A percentile compares a stretch with the other conserved stretches of the same genome.
Evolutionary conservation across 192 early-diverging fungal species (phyloP).

Genomic region (Dispira parvispora): DNA sequence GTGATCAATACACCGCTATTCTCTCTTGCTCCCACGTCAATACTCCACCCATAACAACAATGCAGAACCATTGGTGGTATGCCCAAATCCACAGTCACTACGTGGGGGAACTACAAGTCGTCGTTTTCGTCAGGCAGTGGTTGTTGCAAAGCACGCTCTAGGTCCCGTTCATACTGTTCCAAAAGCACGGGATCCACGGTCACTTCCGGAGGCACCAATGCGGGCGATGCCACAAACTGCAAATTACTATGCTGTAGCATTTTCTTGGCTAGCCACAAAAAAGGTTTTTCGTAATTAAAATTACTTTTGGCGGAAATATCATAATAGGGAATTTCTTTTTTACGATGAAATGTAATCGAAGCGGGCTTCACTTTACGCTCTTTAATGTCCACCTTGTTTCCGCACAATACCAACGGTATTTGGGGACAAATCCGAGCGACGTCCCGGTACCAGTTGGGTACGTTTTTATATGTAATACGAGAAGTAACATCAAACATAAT

Average conservation of each 20-base stretch:
- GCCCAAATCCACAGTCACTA: too few species aligned
- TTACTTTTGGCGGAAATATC: constrained; percentile 99
- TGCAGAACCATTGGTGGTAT: too few species aligned
- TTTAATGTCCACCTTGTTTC: constrained; percentile 99
- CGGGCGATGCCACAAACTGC: constrained; percentile 94
- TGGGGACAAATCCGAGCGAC: constrained; percentile 97
- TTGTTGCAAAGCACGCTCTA: constrained; percentile 53
- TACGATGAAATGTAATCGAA: constrained; percentile 99
- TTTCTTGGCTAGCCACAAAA: constrained; percentile 98
- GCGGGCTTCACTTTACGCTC: constrained; percentile 99
- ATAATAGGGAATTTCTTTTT: constrained; percentile 99
- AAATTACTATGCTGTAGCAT: constrained; percentile 83
- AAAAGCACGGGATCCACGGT: constrained; percentile 60
- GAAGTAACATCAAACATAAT: constrained; percentile 99
- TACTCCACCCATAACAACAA: too few species aligned
- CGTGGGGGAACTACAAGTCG: too few species aligned
- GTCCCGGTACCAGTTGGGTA: constrained; percentile 99
- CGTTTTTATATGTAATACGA: constrained; percentile 99
- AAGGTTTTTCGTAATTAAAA: constrained; percentile 99
- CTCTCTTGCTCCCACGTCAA: too few species aligned
- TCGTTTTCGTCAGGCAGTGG: constrained; percentile 50
- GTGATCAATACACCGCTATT: too few species aligned
- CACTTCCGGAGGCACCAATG: constrained; percentile 90
- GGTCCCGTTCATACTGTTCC: constrained; percentile 61
- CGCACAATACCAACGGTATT: constrained; percentile 98